Evolutionary conservation across 208 protist species (phyloP).

Genomic region (Acanthamoeba royreba): DNA sequence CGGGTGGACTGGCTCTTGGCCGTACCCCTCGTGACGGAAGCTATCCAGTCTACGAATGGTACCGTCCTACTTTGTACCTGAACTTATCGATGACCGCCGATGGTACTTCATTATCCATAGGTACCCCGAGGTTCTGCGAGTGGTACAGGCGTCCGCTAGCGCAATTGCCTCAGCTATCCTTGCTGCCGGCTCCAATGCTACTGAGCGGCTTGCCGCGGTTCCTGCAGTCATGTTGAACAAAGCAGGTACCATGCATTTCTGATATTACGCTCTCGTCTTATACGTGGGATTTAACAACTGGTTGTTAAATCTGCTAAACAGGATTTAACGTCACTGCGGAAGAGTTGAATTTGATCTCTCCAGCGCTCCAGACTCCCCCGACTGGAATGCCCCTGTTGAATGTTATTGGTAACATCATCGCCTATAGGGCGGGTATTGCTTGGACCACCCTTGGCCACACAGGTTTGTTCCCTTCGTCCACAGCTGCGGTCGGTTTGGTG

Average conservation of each 20-base stretch:
- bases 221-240: not conserved
- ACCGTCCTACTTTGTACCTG: too few species aligned
- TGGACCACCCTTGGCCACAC: conserved; percentile 67
- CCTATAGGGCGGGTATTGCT: conserved; percentile 35
- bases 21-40: not conserved
- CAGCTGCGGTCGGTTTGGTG: too few species aligned
- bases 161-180: not conserved
- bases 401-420: conserved; percentile 45
- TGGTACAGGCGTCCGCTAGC: not conserved
- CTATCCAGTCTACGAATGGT: conserved; percentile 50
- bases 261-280: too few species aligned
- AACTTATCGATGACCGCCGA: not conserved
- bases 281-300: not conserved
- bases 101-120: not conserved
- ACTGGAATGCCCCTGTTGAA: not conserved
- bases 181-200: not conserved
- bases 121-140: not conserved
- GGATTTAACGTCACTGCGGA: not conserved
- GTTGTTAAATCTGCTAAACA: not conserved
- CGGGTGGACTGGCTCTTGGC: conserved; percentile 61
- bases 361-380: not conserved
- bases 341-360: not conserved
- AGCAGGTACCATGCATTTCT: not conserved
- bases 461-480: not conserved
- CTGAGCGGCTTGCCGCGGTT: not conserved